Conservation (phyloP, 352 stramenopile species). For the Phytophthora fragariae region DNA sequence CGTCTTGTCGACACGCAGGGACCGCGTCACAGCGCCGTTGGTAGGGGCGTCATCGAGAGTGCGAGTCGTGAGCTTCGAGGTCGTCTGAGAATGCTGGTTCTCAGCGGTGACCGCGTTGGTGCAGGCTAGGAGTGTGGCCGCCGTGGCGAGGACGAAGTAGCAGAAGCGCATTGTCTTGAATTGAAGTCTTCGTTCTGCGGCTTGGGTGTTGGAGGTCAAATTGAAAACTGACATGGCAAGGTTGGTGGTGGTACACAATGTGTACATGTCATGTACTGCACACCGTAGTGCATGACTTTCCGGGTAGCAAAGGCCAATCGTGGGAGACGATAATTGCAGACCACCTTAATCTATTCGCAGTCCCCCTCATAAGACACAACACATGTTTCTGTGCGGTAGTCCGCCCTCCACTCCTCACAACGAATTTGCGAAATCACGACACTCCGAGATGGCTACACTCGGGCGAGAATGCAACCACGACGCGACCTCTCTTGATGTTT, state of each 20-base stretch:
- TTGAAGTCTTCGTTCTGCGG: neutral
- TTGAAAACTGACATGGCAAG: neutral
- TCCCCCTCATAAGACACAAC: too few relatives aligned
- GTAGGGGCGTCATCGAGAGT: neutral
- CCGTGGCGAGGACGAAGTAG: constrained; percentile 1
- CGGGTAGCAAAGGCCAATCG: neutral
- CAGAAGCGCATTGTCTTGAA: constrained; percentile 4
- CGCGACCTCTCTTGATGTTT: too few relatives aligned
- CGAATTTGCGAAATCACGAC: too few relatives aligned
- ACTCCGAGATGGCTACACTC: too few relatives aligned
- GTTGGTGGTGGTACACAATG: neutral
- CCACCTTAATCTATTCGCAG: too few relatives aligned
- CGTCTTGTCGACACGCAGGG: constrained; percentile 6
- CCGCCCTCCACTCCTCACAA: too few relatives aligned
- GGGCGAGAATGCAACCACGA: too few relatives aligned
- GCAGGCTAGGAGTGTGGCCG: neutral
- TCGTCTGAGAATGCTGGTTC: constrained; percentile 4
- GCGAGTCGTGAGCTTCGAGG: neutral
- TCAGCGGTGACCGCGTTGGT: constrained; percentile 5
- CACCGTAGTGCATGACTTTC: too few relatives aligned
- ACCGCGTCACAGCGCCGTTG: constrained; percentile 11
- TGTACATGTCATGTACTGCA: too few relatives aligned
- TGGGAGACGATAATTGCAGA: too few relatives aligned
- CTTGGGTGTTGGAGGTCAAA: constrained; percentile 1
- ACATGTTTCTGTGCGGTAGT: too few relatives aligned